These are phyloP conservation scores for Nemania abortiva DNA, from an alignment of 2,329 filamentous ascomycete species.

Conservation along the genomic window DNA sequence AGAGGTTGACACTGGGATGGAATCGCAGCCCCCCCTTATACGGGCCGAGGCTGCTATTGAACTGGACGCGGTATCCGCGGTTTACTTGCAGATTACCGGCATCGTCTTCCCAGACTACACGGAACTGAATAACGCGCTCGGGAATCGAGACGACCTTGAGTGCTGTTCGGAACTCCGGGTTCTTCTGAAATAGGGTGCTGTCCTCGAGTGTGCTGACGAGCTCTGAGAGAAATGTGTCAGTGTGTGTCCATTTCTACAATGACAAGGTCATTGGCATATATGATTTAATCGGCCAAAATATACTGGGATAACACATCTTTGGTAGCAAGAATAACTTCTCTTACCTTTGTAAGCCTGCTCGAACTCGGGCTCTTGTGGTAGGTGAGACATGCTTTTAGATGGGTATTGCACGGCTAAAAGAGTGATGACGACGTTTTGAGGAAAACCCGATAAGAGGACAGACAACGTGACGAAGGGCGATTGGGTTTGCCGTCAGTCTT, in stretches of 20 bases:
- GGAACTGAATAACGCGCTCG: slow-evolving; percentile 97
- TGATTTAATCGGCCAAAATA: neutral
- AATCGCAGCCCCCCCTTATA: slow-evolving; percentile 98
- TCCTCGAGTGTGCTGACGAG: slow-evolving; percentile 94
- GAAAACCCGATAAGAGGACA: neutral
- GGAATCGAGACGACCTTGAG: slow-evolving; percentile 89
- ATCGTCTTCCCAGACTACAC: slow-evolving; percentile 97
- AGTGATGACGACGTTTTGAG: slow-evolving; percentile 3
- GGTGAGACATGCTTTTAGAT: slow-evolving; percentile 75
- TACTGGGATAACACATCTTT: slow-evolving; percentile 19
- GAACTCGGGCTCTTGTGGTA: slow-evolving; percentile 93
- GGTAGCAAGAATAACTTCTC: slow-evolving; percentile 45
- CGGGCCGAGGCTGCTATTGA: slow-evolving; percentile 96
- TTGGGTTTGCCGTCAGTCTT: slow-evolving; percentile 17
- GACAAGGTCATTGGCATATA: neutral
- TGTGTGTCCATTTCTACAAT: neutral
- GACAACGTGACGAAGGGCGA: neutral
- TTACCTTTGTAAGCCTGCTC: slow-evolving; percentile 97
- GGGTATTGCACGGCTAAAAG: neutral
- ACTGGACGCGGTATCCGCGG: slow-evolving; percentile 95
- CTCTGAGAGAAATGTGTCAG: slow-evolving; percentile 67
- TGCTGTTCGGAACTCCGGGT: slow-evolving; percentile 94
- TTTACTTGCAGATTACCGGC: slow-evolving; percentile 90
- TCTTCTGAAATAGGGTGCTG: slow-evolving; percentile 90
- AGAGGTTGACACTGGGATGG: slow-evolving; percentile 87